phyloP scores from a whole-genome alignment of 345 rosid species.

The Orychophragmus violaceus region DNA sequence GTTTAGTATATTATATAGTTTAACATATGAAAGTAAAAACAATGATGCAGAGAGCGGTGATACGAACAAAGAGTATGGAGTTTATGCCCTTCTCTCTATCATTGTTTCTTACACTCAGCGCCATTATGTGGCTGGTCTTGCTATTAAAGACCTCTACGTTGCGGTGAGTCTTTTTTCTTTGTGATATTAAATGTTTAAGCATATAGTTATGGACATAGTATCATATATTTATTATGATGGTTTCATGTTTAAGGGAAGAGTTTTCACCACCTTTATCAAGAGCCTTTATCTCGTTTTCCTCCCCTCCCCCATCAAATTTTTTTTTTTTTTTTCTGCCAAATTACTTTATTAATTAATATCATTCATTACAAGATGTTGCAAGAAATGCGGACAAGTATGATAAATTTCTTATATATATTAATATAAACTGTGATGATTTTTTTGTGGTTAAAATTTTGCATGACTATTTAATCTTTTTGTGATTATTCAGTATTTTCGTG shows the following conservation, averaged over 20 bases:
- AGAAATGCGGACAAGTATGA: too few relatives aligned
- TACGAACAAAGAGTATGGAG: slow-evolving; percentile 55
- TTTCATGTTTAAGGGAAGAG: slow-evolving; percentile 9
- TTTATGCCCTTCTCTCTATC: slow-evolving; percentile 59
- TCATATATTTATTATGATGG: slow-evolving; percentile 3
- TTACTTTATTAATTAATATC: too few relatives aligned
- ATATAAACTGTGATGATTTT: too few relatives aligned
- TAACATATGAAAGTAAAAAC: neutral
- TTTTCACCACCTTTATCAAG: slow-evolving; percentile 23
- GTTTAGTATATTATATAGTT: slow-evolving; percentile 14
- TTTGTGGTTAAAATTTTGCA: too few relatives aligned
- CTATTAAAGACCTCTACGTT: slow-evolving; percentile 43
- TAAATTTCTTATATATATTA: too few relatives aligned
- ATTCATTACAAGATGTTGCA: too few relatives aligned
- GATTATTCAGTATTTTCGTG: too few relatives aligned
- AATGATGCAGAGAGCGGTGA: slow-evolving; percentile 35
- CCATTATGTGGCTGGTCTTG: slow-evolving; percentile 57
- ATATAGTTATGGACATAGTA: slow-evolving; percentile 16
- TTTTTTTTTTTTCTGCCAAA: too few relatives aligned
- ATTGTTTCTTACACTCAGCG: slow-evolving; percentile 51
- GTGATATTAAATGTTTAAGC: neutral
- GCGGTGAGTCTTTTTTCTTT: slow-evolving; percentile 29
- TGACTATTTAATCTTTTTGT: too few relatives aligned
- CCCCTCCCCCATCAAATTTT: too few relatives aligned
- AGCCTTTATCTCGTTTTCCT: too few relatives aligned